phyloP scores from a whole-genome alignment of 2,329 filamentous ascomycete genomes.

The Fusarium caatingaense region DNA sequence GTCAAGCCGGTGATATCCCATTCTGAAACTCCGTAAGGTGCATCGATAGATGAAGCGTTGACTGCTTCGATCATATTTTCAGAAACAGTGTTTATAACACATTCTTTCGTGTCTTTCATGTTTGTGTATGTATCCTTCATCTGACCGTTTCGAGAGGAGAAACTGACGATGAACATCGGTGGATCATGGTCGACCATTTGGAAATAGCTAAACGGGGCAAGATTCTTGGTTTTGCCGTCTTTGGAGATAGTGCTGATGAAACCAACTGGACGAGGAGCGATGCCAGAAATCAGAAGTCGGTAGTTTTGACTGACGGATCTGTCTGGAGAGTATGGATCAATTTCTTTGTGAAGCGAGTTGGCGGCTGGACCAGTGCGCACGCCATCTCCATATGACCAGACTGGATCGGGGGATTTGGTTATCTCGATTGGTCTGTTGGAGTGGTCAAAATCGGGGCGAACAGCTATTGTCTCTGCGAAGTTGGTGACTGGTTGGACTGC shows the following conservation, averaged over 20 bases:
- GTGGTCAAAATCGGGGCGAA: slow-evolving; percentile 44
- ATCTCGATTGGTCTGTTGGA: slow-evolving; percentile 37
- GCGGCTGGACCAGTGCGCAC: slow-evolving; percentile 36
- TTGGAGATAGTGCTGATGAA: slow-evolving; percentile 64
- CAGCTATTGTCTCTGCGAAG: slow-evolving; percentile 42
- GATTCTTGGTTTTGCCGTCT: slow-evolving; percentile 74
- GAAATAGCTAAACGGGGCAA: slow-evolving; percentile 90
- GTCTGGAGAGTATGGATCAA: slow-evolving; percentile 80
- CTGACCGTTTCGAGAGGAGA: slow-evolving; percentile 56
- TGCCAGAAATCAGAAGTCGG: slow-evolving; percentile 82
- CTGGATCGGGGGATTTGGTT: slow-evolving; percentile 54
- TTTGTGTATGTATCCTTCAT: slow-evolving; percentile 86
- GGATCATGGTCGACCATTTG: slow-evolving; percentile 87
- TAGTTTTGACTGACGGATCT: slow-evolving; percentile 80
- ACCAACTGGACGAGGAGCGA: slow-evolving; percentile 82
- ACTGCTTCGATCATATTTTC: slow-evolving; percentile 89
- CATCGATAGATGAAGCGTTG: slow-evolving; percentile 80
- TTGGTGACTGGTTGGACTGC: slow-evolving; percentile 39
- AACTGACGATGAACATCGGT: slow-evolving; percentile 78
- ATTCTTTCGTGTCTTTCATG: slow-evolving; percentile 77
- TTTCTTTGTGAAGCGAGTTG: slow-evolving; percentile 73
- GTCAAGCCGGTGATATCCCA: slow-evolving; percentile 86
- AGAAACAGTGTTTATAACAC: slow-evolving; percentile 86
- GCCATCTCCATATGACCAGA: slow-evolving; percentile 60
- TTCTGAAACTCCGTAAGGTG: slow-evolving; percentile 80